These are phyloP conservation scores for Anastatica hierochuntica DNA, from an alignment of 345 rosid species.

Conservation along the genomic window DNA sequence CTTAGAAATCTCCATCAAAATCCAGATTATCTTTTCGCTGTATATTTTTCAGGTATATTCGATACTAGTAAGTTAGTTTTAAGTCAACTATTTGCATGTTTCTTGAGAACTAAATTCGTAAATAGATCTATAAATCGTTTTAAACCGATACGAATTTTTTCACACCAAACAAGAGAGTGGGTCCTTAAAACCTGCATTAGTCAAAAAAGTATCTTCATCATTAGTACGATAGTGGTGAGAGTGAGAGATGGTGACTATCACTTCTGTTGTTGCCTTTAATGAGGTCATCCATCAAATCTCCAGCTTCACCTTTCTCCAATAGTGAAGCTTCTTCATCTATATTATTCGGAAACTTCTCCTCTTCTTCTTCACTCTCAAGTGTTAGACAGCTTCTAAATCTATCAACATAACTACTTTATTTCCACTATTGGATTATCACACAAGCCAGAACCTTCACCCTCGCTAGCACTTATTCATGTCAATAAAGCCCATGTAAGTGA, in stretches of 20 bases:
- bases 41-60: too few relatives aligned
- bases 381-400: conserved; percentile 66
- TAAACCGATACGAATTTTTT: too few relatives aligned
- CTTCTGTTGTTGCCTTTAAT: conserved; percentile 57
- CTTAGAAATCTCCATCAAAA: too few relatives aligned
- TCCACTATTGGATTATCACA: conserved; percentile 22
- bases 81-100: too few relatives aligned
- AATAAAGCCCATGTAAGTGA: conserved; percentile 37
- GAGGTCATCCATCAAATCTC: conserved; percentile 32
- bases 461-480: conserved; percentile 65
- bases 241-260: conserved; percentile 65
- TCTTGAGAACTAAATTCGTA: too few relatives aligned
- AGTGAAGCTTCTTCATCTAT: conserved; percentile 23
- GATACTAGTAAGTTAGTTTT: too few relatives aligned
- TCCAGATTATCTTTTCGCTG: too few relatives aligned
- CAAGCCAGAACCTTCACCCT: conserved; percentile 49
- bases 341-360: conserved; percentile 28
- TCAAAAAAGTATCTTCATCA: conserved; percentile 26
- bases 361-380: conserved; percentile 48
- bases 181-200: conserved; percentile 12
- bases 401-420: conserved; percentile 35
- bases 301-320: conserved; percentile 24
- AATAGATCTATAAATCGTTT: too few relatives aligned
- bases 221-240: conserved; percentile 13
- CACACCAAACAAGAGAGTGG: conserved; percentile 78